Evolutionary conservation across 2,329 filamentous ascomycete species (phyloP), one percentile per base, ranked within the genome.

Genomic region (Dothistroma septosporum): DNA sequence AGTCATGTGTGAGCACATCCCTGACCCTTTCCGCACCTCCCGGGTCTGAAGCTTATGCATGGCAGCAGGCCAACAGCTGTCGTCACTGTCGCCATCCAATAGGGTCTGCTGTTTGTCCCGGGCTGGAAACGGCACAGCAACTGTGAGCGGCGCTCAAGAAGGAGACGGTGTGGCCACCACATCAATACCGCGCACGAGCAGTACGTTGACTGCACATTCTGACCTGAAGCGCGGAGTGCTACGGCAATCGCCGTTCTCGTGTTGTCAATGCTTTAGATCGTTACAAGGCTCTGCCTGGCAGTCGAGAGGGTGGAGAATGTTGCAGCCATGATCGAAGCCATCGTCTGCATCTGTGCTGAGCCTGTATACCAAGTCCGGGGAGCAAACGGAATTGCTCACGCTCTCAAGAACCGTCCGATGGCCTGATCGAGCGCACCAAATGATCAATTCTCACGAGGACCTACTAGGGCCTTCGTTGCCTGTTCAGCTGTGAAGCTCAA

Each of bases 221-320:
- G 19, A 6, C 3, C n/a, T n/a, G 12, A 31, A 35, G 22, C 24
- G 24, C 48, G 3, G 19, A 52, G 10, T 31, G 22, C 55, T 14
- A 59, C 57, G 49, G 57, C 33, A 49, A 59, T 59, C 46, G 22
- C 57, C 57, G 37, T 44, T 21, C 35, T 46, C 19, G n/a, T 47
- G 22, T 59, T 54, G 49, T 47, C 46, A 21, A 33, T 48, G 48
- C 28, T 33, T 48, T 37, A 49, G 49, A 63, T 63, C 58, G 53
- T 58, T 56, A 35, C 61, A 59, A 57, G 61, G 52, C 60, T 41
- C 46, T 55, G 53, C 55, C 53, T 44, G 57, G 57, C 33, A 19
- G 50, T 28, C 44, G 50, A 48, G 59, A 24, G 52, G 47, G 61
- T 47, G 61, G 64, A 63, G 61, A 63, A 63, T 47, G 56, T 59